Evolutionary conservation across 495 filamentous ascomycete species (phyloP).

Genomic region (Clohesyomyces aquaticus): DNA sequence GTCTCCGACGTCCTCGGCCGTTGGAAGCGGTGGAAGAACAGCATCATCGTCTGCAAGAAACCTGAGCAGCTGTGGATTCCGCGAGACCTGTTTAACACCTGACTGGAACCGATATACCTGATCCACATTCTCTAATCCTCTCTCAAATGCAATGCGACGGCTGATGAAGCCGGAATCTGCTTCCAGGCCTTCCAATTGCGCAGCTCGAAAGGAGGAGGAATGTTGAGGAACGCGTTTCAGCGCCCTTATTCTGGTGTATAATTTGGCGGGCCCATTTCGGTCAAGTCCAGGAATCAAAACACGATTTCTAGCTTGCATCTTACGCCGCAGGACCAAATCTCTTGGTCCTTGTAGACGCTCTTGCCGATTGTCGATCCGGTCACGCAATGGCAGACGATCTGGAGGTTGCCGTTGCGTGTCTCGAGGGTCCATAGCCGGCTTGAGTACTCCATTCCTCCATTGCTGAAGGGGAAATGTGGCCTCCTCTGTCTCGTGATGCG

Average conservation of each 20-base stretch:
- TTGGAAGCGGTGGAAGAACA: constrained; percentile 18
- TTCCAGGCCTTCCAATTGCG: constrained; percentile 47
- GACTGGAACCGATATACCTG: constrained; percentile 21
- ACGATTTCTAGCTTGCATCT: no score
- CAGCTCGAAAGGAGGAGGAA: constrained; percentile 22
- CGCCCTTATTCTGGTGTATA: background rate
- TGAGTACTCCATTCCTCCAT: constrained; percentile 76
- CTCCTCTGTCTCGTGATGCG: constrained; percentile 73
- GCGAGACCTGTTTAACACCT: background rate
- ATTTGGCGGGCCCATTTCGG: no score
- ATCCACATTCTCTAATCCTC: constrained; percentile 28
- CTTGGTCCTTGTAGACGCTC: background rate
- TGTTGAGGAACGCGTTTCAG: constrained; percentile 1
- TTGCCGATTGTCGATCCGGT: constrained; percentile 13
- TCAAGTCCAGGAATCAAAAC: no score
- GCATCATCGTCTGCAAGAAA: constrained; percentile 34
- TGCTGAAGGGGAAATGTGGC: constrained; percentile 66
- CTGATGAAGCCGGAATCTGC: constrained; percentile 34
- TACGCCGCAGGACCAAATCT: no score
- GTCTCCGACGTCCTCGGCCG: constrained; percentile 15
- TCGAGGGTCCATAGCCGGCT: constrained; percentile 44
- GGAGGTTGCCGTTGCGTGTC: constrained; percentile 17
- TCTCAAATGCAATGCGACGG: constrained; percentile 42
- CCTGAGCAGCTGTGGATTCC: constrained; percentile 31
- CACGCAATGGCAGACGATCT: constrained; percentile 34